Evolutionary conservation across 306 rosid species (phyloP), one percentile per base, ranked within the genome.

Genomic region (Rosa multiflora): DNA sequence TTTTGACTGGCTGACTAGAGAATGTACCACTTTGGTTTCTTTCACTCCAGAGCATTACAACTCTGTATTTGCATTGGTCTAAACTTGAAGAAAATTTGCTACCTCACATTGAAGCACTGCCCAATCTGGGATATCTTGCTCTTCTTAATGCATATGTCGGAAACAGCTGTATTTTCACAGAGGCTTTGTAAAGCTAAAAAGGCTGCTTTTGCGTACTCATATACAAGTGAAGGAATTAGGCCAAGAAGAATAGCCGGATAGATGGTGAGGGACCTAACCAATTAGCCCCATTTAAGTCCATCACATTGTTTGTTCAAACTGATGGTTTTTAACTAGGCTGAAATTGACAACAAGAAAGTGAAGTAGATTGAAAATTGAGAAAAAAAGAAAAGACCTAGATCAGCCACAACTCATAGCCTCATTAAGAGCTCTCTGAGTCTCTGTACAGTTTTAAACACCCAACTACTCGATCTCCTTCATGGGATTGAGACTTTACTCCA

Each of bases 401-500:
- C 70, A 17, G 70, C 46, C 56, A 37, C 76, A 72, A 73, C 49
- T 35, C 39, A 40, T 37, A 66, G 46, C 20, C 35, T 21, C 67
- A 74, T 56, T 56, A 17, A 51, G 64, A 21, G 23, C 32, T 72
- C 26, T 72, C 64, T 10, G 26, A 67, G 35, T 20, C n/a, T 20
- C 37, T 73, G n/a, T 55, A 73, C 77, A 73, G 20, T 13, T n/a
- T 39, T 2, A 73, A 52, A 37, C 76, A 53, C 76, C 66, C 32
- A 40, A 68, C 52, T 42, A 42, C 15, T 42, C 29, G 3, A 73
- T 73, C 44, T 73, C 67, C 44, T 53, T 53, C 23, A 67, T 67
- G 10, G 48, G 44, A 67, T 39, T 37, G 47, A 39, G 21, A 72
- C 46, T 32, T 1, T 10, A 49, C 46, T 15, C 32, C 63, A 37